These are phyloP conservation scores for Drosera spatulata DNA, from an alignment of 179 eudicot genomes.

Conservation along the genomic window DNA sequence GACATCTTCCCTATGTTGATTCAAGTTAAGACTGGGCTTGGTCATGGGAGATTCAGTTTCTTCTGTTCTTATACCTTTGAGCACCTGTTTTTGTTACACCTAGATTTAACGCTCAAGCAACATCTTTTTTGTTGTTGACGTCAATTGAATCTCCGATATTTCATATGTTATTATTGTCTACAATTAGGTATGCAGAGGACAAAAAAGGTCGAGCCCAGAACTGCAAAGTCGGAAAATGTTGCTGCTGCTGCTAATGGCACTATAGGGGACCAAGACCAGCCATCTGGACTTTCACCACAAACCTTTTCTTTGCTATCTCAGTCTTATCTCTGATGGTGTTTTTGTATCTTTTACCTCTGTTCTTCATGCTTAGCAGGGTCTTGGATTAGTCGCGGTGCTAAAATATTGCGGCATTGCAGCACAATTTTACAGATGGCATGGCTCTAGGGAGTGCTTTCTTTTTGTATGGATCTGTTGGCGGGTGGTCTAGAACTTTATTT, in stretches of 20 bases:
- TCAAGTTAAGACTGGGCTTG: too few relatives aligned
- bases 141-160: too few relatives aligned
- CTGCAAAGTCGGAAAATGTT: slow-evolving; percentile 22
- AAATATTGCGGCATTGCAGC: slow-evolving; percentile 36
- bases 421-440: slow-evolving; percentile 85
- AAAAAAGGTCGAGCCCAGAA: slow-evolving; percentile 12
- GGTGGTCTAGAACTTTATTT: slow-evolving; percentile 79
- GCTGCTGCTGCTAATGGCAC: slow-evolving; percentile 27
- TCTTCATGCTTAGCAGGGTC: not conserved
- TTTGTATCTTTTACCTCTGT: slow-evolving; percentile 34
- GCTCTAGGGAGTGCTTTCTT: slow-evolving; percentile 93
- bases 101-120: too few relatives aligned
- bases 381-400: not conserved
- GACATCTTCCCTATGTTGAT: too few relatives aligned
- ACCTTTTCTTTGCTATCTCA: slow-evolving; percentile 92
- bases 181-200: slow-evolving; percentile 22
- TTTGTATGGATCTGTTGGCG: slow-evolving; percentile 93
- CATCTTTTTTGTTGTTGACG: too few relatives aligned
- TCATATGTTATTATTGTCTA: not conserved
- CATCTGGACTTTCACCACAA: slow-evolving; percentile 39
- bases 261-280: slow-evolving; percentile 15
- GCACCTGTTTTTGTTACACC: too few relatives aligned
- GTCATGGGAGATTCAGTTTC: too few relatives aligned
- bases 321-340: slow-evolving; percentile 88
- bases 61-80: too few relatives aligned